These are phyloP conservation scores for Articulospora tetracladia DNA, from an alignment of 495 filamentous ascomycete genomes.

Conservation along the genomic window DNA sequence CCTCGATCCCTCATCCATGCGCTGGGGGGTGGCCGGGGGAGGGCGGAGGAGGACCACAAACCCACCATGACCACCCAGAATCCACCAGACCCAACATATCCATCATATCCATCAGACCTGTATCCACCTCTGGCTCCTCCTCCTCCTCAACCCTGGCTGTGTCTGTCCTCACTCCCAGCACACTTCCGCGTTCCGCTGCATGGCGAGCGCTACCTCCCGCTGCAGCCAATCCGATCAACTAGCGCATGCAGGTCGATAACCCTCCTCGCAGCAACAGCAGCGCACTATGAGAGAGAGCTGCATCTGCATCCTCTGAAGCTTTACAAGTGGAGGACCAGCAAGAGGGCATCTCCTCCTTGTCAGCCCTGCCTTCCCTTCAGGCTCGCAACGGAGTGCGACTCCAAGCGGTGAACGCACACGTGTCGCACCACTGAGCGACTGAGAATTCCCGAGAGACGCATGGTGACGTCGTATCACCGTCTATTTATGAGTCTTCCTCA, in stretches of 20 bases:
- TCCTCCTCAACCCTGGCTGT: background rate
- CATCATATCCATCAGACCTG: background rate
- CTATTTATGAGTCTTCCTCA: background rate
- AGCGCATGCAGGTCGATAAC: conserved; percentile 20
- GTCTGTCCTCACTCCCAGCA: conserved; percentile 1
- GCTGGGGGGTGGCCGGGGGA: background rate
- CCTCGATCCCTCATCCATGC: background rate
- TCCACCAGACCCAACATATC: background rate
- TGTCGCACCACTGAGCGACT: conserved; percentile 16
- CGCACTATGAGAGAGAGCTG: background rate
- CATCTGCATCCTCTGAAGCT: no score
- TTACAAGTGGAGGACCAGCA: no score
- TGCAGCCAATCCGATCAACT: conserved; percentile 11
- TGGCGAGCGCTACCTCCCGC: conserved; percentile 17
- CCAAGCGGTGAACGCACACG: conserved; percentile 22
- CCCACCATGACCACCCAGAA: no score
- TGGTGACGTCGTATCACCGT: background rate
- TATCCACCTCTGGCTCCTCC: background rate
- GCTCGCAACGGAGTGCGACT: background rate
- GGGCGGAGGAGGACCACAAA: no score
- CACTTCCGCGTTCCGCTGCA: conserved; percentile 19
- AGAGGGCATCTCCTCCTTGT: no score
- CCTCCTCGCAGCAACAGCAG: conserved; percentile 15
- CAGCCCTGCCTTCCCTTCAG: background rate
- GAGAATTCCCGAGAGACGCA: conserved; percentile 2